phyloP scores from a whole-genome alignment of 208 protist species.

The Herpetomonas tarakana region DNA sequence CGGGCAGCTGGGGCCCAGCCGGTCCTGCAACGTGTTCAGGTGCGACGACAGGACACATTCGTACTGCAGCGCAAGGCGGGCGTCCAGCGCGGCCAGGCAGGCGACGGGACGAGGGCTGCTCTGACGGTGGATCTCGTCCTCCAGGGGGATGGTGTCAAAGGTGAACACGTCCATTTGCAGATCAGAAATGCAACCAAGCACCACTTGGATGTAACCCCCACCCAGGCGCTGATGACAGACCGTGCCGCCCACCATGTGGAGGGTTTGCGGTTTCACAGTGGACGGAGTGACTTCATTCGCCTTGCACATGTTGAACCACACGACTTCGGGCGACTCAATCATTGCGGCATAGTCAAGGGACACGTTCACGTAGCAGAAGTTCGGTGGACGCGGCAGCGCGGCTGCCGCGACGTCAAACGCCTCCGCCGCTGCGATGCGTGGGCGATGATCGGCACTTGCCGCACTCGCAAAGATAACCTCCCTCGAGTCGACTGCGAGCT shows the following conservation, averaged over 20 bases:
- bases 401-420: conserved; percentile 84
- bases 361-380: conserved; percentile 84
- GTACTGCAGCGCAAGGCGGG: conserved; percentile 67
- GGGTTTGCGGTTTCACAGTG: conserved; percentile 48
- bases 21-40: conserved; percentile 36
- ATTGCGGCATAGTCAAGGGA: conserved; percentile 76
- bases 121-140: conserved; percentile 45
- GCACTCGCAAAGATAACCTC: conserved; percentile 73
- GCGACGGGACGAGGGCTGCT: conserved; percentile 36
- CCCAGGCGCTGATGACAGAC: conserved; percentile 77
- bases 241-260: conserved; percentile 81
- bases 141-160: conserved; percentile 71
- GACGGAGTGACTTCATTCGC: conserved; percentile 65
- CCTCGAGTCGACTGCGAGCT: conserved; percentile 59
- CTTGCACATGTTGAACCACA: conserved; percentile 84
- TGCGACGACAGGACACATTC: conserved; percentile 58
- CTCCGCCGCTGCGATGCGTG: conserved; percentile 80
- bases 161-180: conserved; percentile 76
- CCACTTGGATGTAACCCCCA: conserved; percentile 78
- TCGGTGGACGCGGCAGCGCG: conserved; percentile 66
- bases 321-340: conserved; percentile 80
- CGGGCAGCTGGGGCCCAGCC: conserved; percentile 36
- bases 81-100: conserved; percentile 70
- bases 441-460: conserved; percentile 72
- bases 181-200: conserved; percentile 81